Conservation (phyloP, 305 asterid species). For the Solanum hybrid region DNA sequence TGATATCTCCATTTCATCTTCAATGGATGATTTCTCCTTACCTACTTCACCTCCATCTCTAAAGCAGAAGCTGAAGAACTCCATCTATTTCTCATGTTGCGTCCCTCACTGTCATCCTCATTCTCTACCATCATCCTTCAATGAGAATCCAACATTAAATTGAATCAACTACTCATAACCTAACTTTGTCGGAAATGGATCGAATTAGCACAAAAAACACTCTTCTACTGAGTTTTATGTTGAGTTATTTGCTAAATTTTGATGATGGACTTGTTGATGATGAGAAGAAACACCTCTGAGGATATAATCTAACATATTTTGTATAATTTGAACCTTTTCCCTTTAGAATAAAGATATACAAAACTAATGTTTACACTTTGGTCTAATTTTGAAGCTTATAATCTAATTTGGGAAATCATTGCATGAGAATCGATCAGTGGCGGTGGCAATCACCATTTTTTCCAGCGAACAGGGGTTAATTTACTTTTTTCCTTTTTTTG, state of each 20-base stretch:
- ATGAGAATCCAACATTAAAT: background rate
- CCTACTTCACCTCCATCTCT: background rate
- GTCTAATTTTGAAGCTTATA: background rate
- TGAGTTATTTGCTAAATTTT: background rate
- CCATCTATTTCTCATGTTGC: background rate
- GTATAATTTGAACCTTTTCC: background rate
- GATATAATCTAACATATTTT: too few species aligned
- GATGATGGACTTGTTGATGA: background rate
- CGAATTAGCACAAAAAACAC: background rate
- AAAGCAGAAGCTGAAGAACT: too few species aligned
- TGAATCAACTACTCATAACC: background rate
- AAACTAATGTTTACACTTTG: background rate
- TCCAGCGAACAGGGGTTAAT: background rate
- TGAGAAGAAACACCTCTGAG: background rate
- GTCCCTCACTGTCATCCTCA: background rate
- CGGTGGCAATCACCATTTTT: background rate
- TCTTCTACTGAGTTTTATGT: background rate
- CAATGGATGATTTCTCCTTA: background rate
- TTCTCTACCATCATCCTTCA: background rate
- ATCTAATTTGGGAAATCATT: background rate
- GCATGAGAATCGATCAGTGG: background rate
- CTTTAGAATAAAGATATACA: too few species aligned
- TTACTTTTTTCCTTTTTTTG: background rate
- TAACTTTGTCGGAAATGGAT: background rate
- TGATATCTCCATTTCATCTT: background rate